Base-by-base conservation (phyloP, 2,329 filamentous ascomycete genomes). In the Furcasterigmium furcatum region DNA sequence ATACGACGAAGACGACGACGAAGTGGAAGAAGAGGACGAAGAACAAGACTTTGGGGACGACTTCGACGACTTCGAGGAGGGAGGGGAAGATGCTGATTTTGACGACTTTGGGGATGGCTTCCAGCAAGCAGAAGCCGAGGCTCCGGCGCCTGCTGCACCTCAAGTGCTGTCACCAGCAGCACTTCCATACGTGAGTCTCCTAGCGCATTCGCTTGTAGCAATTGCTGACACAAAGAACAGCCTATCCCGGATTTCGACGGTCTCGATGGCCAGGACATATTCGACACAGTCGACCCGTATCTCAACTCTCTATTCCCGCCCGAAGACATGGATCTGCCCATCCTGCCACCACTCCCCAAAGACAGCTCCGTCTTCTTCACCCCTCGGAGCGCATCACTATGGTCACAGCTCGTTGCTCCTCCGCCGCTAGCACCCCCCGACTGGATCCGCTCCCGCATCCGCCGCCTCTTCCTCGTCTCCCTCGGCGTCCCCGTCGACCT, bases 401-500 rank as follows among this genome's bases (percentile, higher is more conserved):
- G 94, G 94, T 91, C 91, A 34, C 94, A 99, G 70, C 82, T 99
- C 5, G 90, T 96, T 24, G 92, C 92, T 3, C 92, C 94, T 18
- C 94, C 94, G 2, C 91, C 94, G 3, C 80, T 99, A 30, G 91
- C 96, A 58, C 94, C 94, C 6, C 92, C 94, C 1, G 94, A 99
- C 66, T 99, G 94, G 94, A 95, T 96, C 48, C 89, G 94, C 52
- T 96, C 91, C 43, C 88, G 91, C 43, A 99, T 96, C 56, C 85
- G 94, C 44, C 88, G 94, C 22, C 80, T 99, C 21, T 99, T 99
- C 64, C 82, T 99, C 35, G 91, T 99, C 44, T 96, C 91, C 2
- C 80, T 99, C 0, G 94, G 94, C 16, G 94, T 99, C 0, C 94
- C 94, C 2, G 90, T 99, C 38, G 94, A 99, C 58, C 77, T 99